Conservation (phyloP, 495 filamentous ascomycete species). For the Ramalina intermedia region DNA sequence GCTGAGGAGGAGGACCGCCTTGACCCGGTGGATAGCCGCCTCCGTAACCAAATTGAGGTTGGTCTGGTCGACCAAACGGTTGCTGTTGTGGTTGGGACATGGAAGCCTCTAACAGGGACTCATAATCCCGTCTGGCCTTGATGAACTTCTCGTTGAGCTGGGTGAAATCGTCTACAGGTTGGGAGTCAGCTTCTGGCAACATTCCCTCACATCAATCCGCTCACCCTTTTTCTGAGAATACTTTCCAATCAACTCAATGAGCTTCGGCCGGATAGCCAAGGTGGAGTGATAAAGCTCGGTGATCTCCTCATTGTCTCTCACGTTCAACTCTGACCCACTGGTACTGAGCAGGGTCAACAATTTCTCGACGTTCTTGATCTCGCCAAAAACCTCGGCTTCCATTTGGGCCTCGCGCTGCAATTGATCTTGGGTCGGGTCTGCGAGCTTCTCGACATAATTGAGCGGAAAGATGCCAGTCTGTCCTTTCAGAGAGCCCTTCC, state of each 20-base stretch:
- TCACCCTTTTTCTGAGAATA: constrained; percentile 98
- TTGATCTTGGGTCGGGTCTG: constrained; percentile 89
- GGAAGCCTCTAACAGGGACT: constrained; percentile 84
- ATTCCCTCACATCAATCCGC: constrained; percentile 1
- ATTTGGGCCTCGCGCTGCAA: constrained; percentile 91
- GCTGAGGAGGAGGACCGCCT: constrained; percentile 39
- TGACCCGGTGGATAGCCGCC: constrained; percentile 26
- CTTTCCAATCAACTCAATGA: constrained; percentile 97
- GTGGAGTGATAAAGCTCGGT: constrained; percentile 89
- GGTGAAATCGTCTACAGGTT: constrained; percentile 73
- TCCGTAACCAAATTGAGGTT: constrained; percentile 49
- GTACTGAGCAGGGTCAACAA: constrained; percentile 85
- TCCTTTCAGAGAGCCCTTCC: constrained; percentile 86
- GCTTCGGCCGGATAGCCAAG: constrained; percentile 82
- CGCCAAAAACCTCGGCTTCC: constrained; percentile 93
- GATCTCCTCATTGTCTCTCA: constrained; percentile 85
- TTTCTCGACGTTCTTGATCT: constrained; percentile 98
- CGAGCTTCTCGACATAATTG: constrained; percentile 95
- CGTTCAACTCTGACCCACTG: constrained; percentile 74
- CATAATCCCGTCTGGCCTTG: constrained; percentile 92
- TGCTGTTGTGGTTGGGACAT: constrained; percentile 79
- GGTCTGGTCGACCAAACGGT: constrained; percentile 52
- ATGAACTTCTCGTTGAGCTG: constrained; percentile 99
- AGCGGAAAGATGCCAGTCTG: constrained; percentile 96
- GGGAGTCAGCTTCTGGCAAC: background rate